Evolutionary conservation across 805 yeast genomes (phyloP).

Genomic region (Cyberlindnera maritima): DNA sequence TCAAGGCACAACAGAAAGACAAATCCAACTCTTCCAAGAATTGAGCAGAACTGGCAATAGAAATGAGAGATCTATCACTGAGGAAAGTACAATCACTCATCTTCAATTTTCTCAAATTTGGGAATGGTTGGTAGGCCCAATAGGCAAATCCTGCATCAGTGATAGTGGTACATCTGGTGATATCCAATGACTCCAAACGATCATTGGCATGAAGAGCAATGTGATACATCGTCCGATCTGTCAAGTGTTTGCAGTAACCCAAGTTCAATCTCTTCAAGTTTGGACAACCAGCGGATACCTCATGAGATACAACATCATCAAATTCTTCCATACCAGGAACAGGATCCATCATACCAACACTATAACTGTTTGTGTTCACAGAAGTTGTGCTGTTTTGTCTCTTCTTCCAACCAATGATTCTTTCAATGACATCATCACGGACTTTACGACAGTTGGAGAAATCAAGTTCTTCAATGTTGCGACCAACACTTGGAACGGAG

Average conservation of each 20-base stretch:
- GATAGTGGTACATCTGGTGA: constrained; percentile 75
- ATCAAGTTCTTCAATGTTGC: constrained; percentile 56
- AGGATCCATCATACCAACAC: constrained; percentile 22
- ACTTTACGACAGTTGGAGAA: constrained; percentile 73
- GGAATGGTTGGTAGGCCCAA: constrained; percentile 60
- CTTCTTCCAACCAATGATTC: constrained; percentile 57
- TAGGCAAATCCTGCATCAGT: constrained; percentile 70
- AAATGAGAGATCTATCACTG: constrained; percentile 60
- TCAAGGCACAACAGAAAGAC: constrained; percentile 72
- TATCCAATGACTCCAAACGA: constrained; percentile 52
- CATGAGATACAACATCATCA: constrained; percentile 13
- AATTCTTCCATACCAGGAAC: constrained; percentile 32
- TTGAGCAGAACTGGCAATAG: constrained; percentile 60
- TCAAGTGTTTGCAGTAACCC: constrained; percentile 74
- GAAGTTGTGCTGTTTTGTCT: constrained; percentile 4
- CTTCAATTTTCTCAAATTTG: constrained; percentile 48
- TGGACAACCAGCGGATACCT: constrained; percentile 50
- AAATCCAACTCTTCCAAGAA: constrained; percentile 55
- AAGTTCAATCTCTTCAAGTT: constrained; percentile 51
- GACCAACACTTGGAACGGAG: constrained; percentile 62
- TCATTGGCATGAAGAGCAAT: constrained; percentile 57
- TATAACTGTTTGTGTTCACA: neutral
- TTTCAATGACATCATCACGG: constrained; percentile 64
- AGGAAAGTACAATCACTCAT: constrained; percentile 74
- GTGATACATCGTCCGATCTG: constrained; percentile 65